Conservation (phyloP, 371 early-diverging fungal genomes). For the Rhizopus delemar region DNA sequence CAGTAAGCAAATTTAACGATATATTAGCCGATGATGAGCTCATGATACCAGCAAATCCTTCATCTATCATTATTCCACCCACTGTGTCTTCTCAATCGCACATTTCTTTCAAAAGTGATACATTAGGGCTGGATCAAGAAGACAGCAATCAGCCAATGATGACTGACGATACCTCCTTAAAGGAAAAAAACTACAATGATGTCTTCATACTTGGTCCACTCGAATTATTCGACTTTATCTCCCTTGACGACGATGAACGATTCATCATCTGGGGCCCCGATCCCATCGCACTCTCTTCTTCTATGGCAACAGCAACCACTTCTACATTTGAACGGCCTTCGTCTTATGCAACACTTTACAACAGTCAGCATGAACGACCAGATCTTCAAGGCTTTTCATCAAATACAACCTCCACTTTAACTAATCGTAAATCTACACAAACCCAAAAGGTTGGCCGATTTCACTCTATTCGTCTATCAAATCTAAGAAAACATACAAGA, state of each 20-base stretch:
- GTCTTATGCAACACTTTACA: constrained; percentile 26
- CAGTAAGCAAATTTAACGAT: constrained; percentile 44
- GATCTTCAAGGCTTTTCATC: constrained; percentile 38
- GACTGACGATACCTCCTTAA: constrained; percentile 12
- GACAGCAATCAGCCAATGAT: not conserved
- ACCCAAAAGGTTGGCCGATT: constrained; percentile 4
- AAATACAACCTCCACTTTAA: constrained; percentile 29
- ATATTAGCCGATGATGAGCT: constrained; percentile 20
- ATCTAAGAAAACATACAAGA: not conserved
- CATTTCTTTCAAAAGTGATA: constrained; percentile 11
- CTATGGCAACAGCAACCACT: constrained; percentile 33
- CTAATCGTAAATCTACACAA: constrained; percentile 12
- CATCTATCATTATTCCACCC: constrained; percentile 27
- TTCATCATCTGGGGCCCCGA: constrained; percentile 61
- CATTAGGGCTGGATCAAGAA: not conserved
- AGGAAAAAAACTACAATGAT: not conserved
- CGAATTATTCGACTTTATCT: constrained; percentile 52
- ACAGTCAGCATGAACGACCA: constrained; percentile 23
- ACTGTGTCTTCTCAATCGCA: constrained; percentile 14
- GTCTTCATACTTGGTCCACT: constrained; percentile 33
- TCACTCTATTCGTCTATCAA: not conserved
- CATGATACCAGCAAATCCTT: constrained; percentile 33
- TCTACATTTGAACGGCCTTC: constrained; percentile 20
- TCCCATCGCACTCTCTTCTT: constrained; percentile 39
- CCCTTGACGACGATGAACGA: constrained; percentile 56